phyloP scores from a whole-genome alignment of 2,329 filamentous ascomycete species.

The Xylariaceae sp. region DNA sequence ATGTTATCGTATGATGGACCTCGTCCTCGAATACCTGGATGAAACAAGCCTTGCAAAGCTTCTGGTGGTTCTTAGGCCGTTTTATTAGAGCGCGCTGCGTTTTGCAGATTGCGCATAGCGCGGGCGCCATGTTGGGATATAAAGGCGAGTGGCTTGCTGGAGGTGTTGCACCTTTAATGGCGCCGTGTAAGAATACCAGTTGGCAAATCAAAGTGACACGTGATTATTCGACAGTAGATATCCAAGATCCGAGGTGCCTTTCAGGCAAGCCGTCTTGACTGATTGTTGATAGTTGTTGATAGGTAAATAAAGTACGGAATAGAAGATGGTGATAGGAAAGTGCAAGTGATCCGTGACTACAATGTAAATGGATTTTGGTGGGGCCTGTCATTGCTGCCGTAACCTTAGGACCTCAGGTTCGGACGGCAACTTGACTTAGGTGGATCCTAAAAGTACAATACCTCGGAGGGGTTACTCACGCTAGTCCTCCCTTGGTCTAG shows the following conservation, averaged over 20 bases:
- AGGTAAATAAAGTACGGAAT: background rate
- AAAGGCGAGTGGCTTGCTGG: background rate
- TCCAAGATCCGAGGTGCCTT: background rate
- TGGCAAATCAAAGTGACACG: background rate
- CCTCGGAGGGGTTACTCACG: constrained; percentile 17
- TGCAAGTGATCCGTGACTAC: background rate
- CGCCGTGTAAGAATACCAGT: background rate
- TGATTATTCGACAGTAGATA: background rate
- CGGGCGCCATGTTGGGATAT: constrained; percentile 62
- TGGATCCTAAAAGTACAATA: constrained; percentile 3
- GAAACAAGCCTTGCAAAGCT: constrained; percentile 88
- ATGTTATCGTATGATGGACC: constrained; percentile 84
- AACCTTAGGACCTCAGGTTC: no score
- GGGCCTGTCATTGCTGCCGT: background rate
- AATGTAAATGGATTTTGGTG: background rate
- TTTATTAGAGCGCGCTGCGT: constrained; percentile 79
- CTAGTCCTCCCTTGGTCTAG: constrained; percentile 15
- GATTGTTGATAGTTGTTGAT: background rate
- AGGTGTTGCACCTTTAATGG: background rate
- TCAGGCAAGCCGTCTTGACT: background rate
- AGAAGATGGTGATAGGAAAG: background rate
- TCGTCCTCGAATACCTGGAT: constrained; percentile 83
- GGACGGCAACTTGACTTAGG: background rate
- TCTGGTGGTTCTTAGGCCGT: constrained; percentile 89
- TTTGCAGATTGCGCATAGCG: constrained; percentile 70